phyloP scores from a whole-genome alignment of 495 filamentous ascomycete species.

The Darksidea phi region DNA sequence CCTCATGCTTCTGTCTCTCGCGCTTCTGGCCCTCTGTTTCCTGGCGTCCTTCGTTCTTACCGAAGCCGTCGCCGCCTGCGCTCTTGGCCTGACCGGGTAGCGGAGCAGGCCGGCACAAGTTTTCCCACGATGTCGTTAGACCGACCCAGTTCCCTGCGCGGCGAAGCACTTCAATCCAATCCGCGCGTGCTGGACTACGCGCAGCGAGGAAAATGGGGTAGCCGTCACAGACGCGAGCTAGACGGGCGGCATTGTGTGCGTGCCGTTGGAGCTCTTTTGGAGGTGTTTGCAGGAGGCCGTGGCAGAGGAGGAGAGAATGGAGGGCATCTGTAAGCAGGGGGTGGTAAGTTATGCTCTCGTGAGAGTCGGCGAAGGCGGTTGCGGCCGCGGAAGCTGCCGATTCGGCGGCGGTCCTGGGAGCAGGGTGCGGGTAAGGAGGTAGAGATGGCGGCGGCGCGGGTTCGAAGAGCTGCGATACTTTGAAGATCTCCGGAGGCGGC shows the following conservation, averaged over 20 bases:
- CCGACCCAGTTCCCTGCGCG: slow-evolving; percentile 64
- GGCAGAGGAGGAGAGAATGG: slow-evolving; percentile 70
- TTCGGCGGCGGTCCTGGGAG: neutral
- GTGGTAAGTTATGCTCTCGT: slow-evolving; percentile 74
- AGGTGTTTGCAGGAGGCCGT: slow-evolving; percentile 71
- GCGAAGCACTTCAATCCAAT: slow-evolving; percentile 76
- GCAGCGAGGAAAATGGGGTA: slow-evolving; percentile 76
- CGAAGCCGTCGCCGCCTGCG: slow-evolving; percentile 1
- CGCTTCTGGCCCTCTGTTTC: slow-evolving; percentile 52
- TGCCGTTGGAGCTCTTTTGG: slow-evolving; percentile 70
- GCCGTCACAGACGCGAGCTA: slow-evolving; percentile 70
- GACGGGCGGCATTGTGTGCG: slow-evolving; percentile 73
- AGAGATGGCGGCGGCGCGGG: slow-evolving; percentile 42
- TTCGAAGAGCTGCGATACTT: slow-evolving; percentile 44
- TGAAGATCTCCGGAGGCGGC: slow-evolving; percentile 43
- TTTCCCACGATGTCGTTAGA: slow-evolving; percentile 63
- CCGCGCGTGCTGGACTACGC: slow-evolving; percentile 67
- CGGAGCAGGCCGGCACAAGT: slow-evolving; percentile 66
- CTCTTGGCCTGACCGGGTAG: slow-evolving; percentile 47
- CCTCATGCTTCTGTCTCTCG: slow-evolving; percentile 61
- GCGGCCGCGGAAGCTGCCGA: slow-evolving; percentile 32
- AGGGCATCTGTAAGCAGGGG: slow-evolving; percentile 73
- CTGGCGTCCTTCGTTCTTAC: slow-evolving; percentile 22
- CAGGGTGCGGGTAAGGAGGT: slow-evolving; percentile 37
- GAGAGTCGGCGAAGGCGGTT: slow-evolving; percentile 45